Evolutionary conservation across 2,329 filamentous ascomycete genomes (phyloP), one percentile per base, ranked within the genome.

Genomic region (Ceratocystis diversiconidia): DNA sequence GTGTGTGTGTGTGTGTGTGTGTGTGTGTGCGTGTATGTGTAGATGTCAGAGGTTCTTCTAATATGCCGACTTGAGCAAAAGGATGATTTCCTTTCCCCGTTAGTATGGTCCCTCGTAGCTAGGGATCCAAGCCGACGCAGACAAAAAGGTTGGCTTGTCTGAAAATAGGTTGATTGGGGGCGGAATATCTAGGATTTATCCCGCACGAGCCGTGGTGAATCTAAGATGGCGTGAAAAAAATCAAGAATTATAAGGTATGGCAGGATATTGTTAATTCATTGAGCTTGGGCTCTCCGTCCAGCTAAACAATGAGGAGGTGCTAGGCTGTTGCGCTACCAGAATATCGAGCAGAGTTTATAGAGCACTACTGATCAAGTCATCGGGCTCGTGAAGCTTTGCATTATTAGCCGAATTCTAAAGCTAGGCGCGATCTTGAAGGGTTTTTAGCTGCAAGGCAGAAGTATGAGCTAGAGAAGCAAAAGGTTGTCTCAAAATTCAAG

Each of bases 361-460:
- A 19, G 55, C 17, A n/a, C 55, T 59, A 7, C 55, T 59, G 28
- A 36, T 59, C 55, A 59, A n/a, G 55, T 59, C 25, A 59, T 59
- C 32, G 55, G 55, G 12, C 55, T 36, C 15, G 30, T 59, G 55
- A n/a, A 25, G 28, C 5, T 22, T 59, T 36, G 55, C 55, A 59
- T 59, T 32, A 32, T 59, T 28, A 19, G 48, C 10, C 48, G 19
- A 15, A 28, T n/a, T 10, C 22, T 52, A 15, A 10, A 52, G 25
- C 4, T 15, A 22, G 48, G 19, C 48, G 22, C 48, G 22, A 52
- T 15, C 3, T 15, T 17, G 28, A 32, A 30, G 10, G 8, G 36
- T 2, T 12, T 30, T n/a, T 2, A 5, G 28, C 52, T n/a, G 52
- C 25, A 10, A 12, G 52, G 6, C 52, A 30, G 28, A 7, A 6